A percentile compares a stretch with the other conserved stretches of the same genome.
Conservation (phyloP, 768 basidiomycete genomes). For the Boletus insuetus region DNA sequence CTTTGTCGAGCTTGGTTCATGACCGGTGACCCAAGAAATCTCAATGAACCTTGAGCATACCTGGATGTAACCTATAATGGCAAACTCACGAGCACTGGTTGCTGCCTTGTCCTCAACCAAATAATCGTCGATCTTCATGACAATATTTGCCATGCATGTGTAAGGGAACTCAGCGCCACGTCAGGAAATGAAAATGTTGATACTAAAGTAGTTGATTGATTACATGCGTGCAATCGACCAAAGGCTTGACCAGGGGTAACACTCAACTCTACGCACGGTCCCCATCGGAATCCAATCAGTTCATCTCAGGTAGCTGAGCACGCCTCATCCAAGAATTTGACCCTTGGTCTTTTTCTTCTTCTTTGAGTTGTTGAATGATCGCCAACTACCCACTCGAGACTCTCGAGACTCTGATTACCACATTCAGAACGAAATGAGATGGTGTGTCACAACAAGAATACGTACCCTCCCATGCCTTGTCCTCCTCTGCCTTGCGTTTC, state of each 20-base stretch:
- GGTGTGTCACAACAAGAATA: not conserved
- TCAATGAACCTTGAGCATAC: no score
- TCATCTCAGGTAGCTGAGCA: not conserved
- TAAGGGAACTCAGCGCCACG: no score
- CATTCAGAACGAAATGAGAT: not conserved
- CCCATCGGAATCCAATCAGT: not conserved
- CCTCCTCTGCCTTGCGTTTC: conserved; percentile 89
- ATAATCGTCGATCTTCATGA: no score
- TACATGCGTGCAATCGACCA: conserved; percentile 7
- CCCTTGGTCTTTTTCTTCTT: conserved; percentile 84
- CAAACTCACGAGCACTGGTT: no score
- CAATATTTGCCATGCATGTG: no score
- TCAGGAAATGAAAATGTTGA: not conserved
- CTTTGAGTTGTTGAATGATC: conserved; percentile 63
- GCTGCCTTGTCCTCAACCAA: no score
- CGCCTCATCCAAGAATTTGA: conserved; percentile 60
- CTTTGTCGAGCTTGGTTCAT: no score
- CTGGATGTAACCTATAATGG: no score
- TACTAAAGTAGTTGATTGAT: conserved; percentile 4
- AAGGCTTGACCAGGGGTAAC: conserved; percentile 11
- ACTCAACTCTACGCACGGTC: conserved; percentile 2
- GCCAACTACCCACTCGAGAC: conserved; percentile 82
- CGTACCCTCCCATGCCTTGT: conserved; percentile 86
- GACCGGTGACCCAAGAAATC: no score
- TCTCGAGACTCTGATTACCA: conserved; percentile 61